These are phyloP conservation scores for Puccinia novopanici DNA, from an alignment of 1,284 basidiomycete genomes.

Conservation along the genomic window DNA sequence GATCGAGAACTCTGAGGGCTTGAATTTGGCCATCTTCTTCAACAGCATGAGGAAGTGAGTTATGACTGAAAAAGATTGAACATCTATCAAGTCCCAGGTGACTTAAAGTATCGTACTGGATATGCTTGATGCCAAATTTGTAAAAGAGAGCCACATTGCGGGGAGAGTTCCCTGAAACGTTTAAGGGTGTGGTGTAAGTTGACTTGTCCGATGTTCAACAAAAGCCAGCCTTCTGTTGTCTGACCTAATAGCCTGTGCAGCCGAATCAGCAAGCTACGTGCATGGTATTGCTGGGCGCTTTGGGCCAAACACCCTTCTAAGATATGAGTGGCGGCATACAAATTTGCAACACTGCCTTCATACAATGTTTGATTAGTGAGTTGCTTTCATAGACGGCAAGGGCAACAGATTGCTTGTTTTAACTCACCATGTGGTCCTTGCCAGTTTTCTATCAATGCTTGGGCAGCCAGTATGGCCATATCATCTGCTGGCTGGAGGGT, in stretches of 20 bases:
- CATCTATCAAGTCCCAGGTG: conserved; percentile 74
- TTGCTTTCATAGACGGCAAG: conserved; percentile 20
- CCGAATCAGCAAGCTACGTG: conserved; percentile 73
- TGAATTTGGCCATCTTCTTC: background rate
- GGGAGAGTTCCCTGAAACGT: conserved; percentile 67
- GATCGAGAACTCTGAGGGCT: conserved; percentile 12
- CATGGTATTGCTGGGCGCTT: conserved; percentile 75
- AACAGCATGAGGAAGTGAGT: background rate
- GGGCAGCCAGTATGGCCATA: conserved; percentile 72
- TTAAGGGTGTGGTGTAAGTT: conserved; percentile 3
- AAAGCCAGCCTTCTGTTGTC: conserved; percentile 51
- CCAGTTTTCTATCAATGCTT: conserved; percentile 71
- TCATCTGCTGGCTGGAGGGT: conserved; percentile 87
- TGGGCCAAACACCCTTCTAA: conserved; percentile 72
- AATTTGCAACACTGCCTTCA: conserved; percentile 64
- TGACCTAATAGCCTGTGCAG: conserved; percentile 76
- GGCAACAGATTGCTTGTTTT: conserved; percentile 42
- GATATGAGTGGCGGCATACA: conserved; percentile 68
- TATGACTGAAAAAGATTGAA: conserved; percentile 69
- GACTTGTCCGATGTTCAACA: background rate
- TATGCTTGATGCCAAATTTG: conserved; percentile 72
- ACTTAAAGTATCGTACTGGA: conserved; percentile 80
- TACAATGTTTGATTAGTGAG: conserved; percentile 29
- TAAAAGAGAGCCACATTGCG: conserved; percentile 75
- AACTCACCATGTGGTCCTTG: conserved; percentile 53